Evolutionary conservation across 2,329 filamentous ascomycete genomes (phyloP).

Genomic region (Pestalotiopsis sp.): DNA sequence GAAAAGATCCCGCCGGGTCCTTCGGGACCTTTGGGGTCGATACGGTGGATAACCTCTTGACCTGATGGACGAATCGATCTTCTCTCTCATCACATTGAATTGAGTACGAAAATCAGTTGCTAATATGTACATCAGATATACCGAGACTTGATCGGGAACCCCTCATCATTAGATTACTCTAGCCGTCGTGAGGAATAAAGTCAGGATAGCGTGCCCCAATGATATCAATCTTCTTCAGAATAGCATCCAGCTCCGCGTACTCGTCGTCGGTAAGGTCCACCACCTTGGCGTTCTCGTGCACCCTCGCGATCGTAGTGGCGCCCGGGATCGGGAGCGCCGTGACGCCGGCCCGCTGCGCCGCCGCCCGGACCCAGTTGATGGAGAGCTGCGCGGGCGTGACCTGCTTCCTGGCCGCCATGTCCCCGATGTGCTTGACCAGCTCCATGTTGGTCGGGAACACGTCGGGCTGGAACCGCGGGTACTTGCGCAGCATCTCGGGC

Average conservation of each 20-base stretch:
- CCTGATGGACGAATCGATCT: conserved; percentile 24
- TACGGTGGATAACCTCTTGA: conserved; percentile 34
- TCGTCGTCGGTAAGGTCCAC: conserved; percentile 54
- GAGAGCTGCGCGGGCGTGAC: conserved; percentile 67
- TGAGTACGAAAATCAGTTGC: neutral
- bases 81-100: too few relatives aligned
- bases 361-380: conserved; percentile 61
- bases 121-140: neutral
- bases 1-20: conserved; percentile 21
- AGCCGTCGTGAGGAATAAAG: conserved; percentile 23
- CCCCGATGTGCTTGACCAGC: conserved; percentile 59
- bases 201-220: conserved; percentile 52
- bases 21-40: conserved; percentile 18
- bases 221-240: conserved; percentile 49
- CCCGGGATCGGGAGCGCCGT: conserved; percentile 69
- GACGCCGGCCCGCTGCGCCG: conserved; percentile 54
- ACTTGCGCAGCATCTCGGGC: conserved; percentile 45
- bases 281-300: conserved; percentile 61
- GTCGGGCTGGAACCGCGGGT: conserved; percentile 64
- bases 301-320: conserved; percentile 55
- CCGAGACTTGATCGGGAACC: neutral
- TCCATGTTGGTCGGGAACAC: conserved; percentile 67
- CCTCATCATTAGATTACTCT: neutral
- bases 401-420: conserved; percentile 61
- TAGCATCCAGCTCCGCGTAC: conserved; percentile 50